Conservation (phyloP, 257 asterid genomes). For the Salvia miltiorrhiza region DNA sequence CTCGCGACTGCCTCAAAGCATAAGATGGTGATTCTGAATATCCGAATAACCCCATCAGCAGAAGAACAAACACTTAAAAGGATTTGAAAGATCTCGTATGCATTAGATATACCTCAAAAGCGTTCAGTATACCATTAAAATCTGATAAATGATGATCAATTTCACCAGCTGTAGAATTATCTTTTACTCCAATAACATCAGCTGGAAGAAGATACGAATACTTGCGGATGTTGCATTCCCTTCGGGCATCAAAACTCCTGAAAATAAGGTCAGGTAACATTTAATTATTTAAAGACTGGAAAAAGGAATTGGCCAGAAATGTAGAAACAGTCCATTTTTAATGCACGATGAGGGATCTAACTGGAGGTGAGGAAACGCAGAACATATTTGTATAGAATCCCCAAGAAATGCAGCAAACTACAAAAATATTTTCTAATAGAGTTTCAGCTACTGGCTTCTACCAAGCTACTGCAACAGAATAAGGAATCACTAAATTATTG, state of each 20-base stretch:
- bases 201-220: constrained; percentile 91
- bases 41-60: constrained; percentile 4
- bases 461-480: no score
- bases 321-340: not conserved
- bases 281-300: not conserved
- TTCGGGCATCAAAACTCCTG: constrained; percentile 93
- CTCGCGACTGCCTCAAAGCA: constrained; percentile 2
- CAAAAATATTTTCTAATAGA: no score
- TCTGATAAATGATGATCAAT: constrained; percentile 58
- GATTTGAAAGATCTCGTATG: no score
- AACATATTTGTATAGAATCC: not conserved
- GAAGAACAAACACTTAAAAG: constrained; percentile 8
- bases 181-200: constrained; percentile 73
- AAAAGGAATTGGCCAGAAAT: not conserved
- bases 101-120: constrained; percentile 62
- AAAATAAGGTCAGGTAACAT: constrained; percentile 16
- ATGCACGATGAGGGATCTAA: constrained; percentile 4
- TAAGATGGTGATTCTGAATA: not conserved
- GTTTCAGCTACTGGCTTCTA: no score
- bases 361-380: not conserved
- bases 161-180: constrained; percentile 50
- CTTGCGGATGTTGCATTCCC: constrained; percentile 78
- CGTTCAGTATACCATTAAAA: constrained; percentile 60
- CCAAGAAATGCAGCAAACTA: not conserved
- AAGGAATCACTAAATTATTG: no score